Base-by-base conservation (phyloP, 306 rosid genomes). In the Casuarina glauca region DNA sequence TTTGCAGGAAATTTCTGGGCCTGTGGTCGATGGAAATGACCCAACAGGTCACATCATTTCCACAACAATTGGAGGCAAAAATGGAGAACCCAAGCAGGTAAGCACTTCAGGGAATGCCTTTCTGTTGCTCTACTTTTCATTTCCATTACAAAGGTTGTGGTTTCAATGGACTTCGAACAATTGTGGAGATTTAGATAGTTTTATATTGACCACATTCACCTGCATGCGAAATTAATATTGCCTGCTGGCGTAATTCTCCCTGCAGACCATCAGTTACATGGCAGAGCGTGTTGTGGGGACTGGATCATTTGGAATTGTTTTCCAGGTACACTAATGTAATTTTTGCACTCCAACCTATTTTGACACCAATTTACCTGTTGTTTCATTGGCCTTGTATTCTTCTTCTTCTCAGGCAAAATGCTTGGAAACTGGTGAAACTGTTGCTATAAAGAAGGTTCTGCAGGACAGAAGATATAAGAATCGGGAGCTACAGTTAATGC, bases 61-160 rank as follows among this genome's bases (percentile, higher is more conserved):
- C 41, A 94, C 98, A 19, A 94, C 98, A 6, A 91, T 92, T 68
- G 97, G 98, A 64, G 98, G 98, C 69, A 94, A 92, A 87, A 90
- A 94, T 83, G 98, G 97, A 62, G 97, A 92, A 74, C 97, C 98
- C 50, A 94, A 94, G 82, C 97, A 92, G 95, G 98, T 94, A 72
- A 11, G 12, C 42, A 7, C 60, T 73, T 69, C 67, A 58, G 75
- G 79, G 63, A 78, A 81, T 75, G n/a, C 60, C 15, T 20, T 17
- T 68, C 10, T n/a, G 4, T 54, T 42, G 12, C 46, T 17, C 11
- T 13, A 11, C 69, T 67, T 49, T 63, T 13, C 57, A 62, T 45
- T 39, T 10, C 51, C 48, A 6, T 53, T 76, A 48, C 39, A 51
- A 62, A 51, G 58, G 79, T 39, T 64, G 41, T 82, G 46, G 54